Evolutionary conservation across 805 yeast species (phyloP), one percentile per base, ranked within the genome.

Genomic region (Pichia nanzhaoensis): DNA sequence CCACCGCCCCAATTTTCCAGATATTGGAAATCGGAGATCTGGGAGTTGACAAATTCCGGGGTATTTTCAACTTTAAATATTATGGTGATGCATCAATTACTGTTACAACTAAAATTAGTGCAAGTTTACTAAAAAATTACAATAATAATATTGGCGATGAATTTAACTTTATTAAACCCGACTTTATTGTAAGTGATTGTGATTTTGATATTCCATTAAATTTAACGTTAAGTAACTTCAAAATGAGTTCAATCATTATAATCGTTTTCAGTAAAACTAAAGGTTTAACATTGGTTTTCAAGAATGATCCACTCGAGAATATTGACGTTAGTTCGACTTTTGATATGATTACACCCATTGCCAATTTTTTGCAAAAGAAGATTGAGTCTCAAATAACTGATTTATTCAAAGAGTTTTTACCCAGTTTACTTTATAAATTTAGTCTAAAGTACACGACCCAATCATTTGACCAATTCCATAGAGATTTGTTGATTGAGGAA

Each of bases 271-370:
- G 84, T 24, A 82, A 84, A 55, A 72, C 84, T 3, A 86, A 86
- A 57, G 96, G 96, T 1, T 71, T 88, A 46, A 88, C 96, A 0
- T 67, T 88, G 34, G 96, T 88, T 27, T 88, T 88, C 66, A 75
- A 90, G 54, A 88, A 88, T 62, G 96, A 88, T 62, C 96, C 96
- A 0, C 69, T 88, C 45, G 95, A 87, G 53, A 75, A 81, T 18
- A 87, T 88, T 50, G 80, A 79, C 54, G 95, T 88, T 13, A 78
- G 81, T 50, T 84, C 95, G 5, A 82, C 95, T n/a, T 88, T 88
- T 63, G 95, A 88, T 64, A 77, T 80, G 34, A 83, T 88, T 37
- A 84, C 83, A 41, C 89, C 89, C 1, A 77, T 88, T 54, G 93
- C 95, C n/a, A 75, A 78, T 47, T 84, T 86, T 53, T 64, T 88